Percentiles rank a stretch among this genome's conserved stretches.
Conservation (phyloP, 2,329 filamentous ascomycete genomes). For the Xylariaceae sp. region DNA sequence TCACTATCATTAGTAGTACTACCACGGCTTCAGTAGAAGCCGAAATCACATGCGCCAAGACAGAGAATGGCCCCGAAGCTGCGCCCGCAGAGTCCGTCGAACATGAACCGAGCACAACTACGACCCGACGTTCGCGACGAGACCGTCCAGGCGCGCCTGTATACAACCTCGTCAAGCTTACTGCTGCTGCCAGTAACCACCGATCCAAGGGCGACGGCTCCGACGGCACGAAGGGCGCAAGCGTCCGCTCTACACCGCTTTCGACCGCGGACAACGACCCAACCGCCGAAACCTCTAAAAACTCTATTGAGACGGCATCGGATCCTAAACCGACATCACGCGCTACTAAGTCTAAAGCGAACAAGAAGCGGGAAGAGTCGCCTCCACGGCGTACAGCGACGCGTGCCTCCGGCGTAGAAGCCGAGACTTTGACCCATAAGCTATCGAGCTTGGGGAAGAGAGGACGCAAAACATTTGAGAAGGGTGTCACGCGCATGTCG, state of each 20-base stretch:
- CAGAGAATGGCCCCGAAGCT: slow-evolving; percentile 4
- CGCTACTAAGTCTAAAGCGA: slow-evolving; percentile 34
- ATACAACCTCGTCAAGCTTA: slow-evolving; percentile 62
- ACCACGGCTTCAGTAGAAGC: slow-evolving; percentile 13
- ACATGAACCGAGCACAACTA: slow-evolving; percentile 24
- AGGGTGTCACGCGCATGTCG: slow-evolving; percentile 42
- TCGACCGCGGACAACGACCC: slow-evolving; percentile 25
- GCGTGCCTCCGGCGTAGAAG: slow-evolving; percentile 41
- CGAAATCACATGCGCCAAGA: slow-evolving; percentile 3
- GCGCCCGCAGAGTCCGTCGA: slow-evolving; percentile 18
- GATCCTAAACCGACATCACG: slow-evolving; percentile 37
- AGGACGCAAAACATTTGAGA: slow-evolving; percentile 49
- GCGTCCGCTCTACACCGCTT: slow-evolving; percentile 38
- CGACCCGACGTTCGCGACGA: slow-evolving; percentile 48
- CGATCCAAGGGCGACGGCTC: slow-evolving; percentile 48
- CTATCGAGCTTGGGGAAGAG: slow-evolving; percentile 56
- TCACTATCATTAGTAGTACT: no score
- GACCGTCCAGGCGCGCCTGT: slow-evolving; percentile 51
- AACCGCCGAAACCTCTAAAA: slow-evolving; percentile 21
- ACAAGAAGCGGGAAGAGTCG: slow-evolving; percentile 31
- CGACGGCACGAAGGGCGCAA: slow-evolving; percentile 42
- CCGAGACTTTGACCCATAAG: slow-evolving; percentile 43
- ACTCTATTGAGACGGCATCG: slow-evolving; percentile 21
- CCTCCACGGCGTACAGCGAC: slow-evolving; percentile 38
- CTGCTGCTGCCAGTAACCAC: slow-evolving; percentile 54